Evolutionary conservation across 1,284 basidiomycete species (phyloP), one percentile per base, ranked within the genome.

Genomic region (Lentinus polychrous): DNA sequence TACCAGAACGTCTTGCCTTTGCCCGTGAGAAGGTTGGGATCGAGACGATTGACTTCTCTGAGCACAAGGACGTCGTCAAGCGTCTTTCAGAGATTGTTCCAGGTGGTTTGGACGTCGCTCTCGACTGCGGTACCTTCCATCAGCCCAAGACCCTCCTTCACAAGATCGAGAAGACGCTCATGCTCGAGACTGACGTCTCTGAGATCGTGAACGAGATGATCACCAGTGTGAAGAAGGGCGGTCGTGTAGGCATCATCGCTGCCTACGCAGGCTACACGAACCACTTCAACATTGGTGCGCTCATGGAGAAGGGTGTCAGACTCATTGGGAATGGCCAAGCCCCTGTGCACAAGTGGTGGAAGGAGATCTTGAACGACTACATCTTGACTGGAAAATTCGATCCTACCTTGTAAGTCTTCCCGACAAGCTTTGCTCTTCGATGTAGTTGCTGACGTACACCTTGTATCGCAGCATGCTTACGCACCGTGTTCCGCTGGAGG

Each of bases 261-360:
- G 83, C 74, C 2, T 84, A 86, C 59, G 68, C 74, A 3, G 80
- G 79, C 0, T 81, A 74, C 63, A 78, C 81, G 23, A 85, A 86
- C 61, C 75, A 78, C 45, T 79, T 90, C 66, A 84, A 86, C 62
- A 76, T 87, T 42, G 83, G 83, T 2, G 81, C 86, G 0, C 59
- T 91, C 42, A 90, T 91, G 86, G 85, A 91, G 71, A 86, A 86
- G 64, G 80, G 81, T 1, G 66, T 85, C 15, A 68, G 82, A 53
- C 68, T 86, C 46, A 83, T 86, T 56, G 83, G 83, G 2, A 83
- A 84, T 55, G 83, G 83, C 1, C 81, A 83, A 66, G 86, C 86
- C 0, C 86, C 86, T 1, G 81, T 83, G 0, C 83, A 86, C 61
- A 71, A 74, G 45, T 89, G 86, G 67, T 88, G 85, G 84, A 68